phyloP scores from a whole-genome alignment of 345 rosid genomes.

The Citrus mangshanensis region DNA sequence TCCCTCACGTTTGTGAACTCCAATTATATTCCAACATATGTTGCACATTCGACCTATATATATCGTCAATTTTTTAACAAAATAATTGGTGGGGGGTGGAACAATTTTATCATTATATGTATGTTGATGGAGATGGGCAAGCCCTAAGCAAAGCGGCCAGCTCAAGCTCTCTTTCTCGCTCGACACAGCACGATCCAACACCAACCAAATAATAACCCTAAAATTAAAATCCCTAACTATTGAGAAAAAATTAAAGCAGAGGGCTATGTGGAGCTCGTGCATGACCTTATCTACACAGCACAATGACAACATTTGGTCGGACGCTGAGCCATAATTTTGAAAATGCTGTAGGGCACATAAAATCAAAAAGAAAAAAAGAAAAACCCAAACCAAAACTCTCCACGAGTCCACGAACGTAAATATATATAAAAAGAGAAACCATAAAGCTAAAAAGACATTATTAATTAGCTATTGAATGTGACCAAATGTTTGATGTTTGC shows the following conservation, averaged over 20 bases:
- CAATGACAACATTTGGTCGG: constrained; percentile 32
- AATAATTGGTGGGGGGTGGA: neutral
- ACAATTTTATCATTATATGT: neutral
- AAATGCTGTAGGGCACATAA: constrained; percentile 12
- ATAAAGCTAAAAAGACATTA: neutral
- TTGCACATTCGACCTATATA: neutral
- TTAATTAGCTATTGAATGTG: constrained; percentile 19
- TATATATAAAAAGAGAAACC: neutral
- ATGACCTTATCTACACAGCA: constrained; percentile 23
- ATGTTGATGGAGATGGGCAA: neutral
- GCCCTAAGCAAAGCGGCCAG: constrained; percentile 5
- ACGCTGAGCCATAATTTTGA: constrained; percentile 13
- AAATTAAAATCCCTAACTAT: neutral
- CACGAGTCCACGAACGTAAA: neutral
- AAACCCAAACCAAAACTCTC: neutral
- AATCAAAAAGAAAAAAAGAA: neutral
- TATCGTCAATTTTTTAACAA: neutral
- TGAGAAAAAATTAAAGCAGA: neutral
- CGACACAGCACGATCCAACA: constrained; percentile 10
- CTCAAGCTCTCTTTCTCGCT: neutral
- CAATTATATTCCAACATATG: neutral
- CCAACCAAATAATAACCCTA: neutral
- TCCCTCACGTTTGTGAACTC: neutral
- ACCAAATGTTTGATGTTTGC: neutral
- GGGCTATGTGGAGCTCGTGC: constrained; percentile 4